A percentile compares a stretch with the other conserved stretches of the same genome.
Conservation (phyloP, 2,329 filamentous ascomycete species). For the Cladosporium velox region DNA sequence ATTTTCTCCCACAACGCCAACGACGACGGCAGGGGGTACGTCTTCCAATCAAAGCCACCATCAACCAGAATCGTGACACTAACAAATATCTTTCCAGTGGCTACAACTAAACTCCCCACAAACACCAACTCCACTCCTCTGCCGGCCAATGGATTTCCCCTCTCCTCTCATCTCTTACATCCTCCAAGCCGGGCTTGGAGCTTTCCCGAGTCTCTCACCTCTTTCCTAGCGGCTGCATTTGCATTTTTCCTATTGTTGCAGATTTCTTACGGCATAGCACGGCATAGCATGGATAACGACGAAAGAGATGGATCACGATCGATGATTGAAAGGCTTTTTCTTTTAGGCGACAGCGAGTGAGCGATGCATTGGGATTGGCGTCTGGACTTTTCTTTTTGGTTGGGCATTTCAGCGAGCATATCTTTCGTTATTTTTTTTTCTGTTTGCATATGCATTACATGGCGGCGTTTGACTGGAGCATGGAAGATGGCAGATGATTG, state of each 20-base stretch:
- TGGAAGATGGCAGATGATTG: neutral
- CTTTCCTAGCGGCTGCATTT: constrained; percentile 6
- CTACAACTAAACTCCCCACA: constrained; percentile 24
- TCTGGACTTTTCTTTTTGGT: neutral
- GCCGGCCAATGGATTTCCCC: neutral
- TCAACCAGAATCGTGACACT: neutral
- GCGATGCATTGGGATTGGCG: constrained; percentile 12
- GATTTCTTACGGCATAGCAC: neutral
- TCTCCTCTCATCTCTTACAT: constrained; percentile 24
- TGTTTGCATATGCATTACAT: neutral
- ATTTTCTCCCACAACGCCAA: constrained; percentile 18
- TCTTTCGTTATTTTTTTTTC: neutral
- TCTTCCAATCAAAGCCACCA: neutral
- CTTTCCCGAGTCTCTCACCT: neutral
- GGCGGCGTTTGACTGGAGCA: neutral
- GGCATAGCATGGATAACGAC: constrained; percentile 3
- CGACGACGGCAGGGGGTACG: constrained; percentile 37
- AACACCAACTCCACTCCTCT: neutral
- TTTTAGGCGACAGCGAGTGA: neutral
- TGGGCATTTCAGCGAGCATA: neutral
- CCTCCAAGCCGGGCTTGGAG: constrained; percentile 25
- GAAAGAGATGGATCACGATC: neutral
- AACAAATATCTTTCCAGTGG: constrained; percentile 16
- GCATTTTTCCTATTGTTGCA: neutral
- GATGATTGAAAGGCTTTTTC: neutral